These are phyloP conservation scores for Aspergillus flavus DNA, from an alignment of 2,329 filamentous ascomycete genomes.

Conservation along the genomic window DNA sequence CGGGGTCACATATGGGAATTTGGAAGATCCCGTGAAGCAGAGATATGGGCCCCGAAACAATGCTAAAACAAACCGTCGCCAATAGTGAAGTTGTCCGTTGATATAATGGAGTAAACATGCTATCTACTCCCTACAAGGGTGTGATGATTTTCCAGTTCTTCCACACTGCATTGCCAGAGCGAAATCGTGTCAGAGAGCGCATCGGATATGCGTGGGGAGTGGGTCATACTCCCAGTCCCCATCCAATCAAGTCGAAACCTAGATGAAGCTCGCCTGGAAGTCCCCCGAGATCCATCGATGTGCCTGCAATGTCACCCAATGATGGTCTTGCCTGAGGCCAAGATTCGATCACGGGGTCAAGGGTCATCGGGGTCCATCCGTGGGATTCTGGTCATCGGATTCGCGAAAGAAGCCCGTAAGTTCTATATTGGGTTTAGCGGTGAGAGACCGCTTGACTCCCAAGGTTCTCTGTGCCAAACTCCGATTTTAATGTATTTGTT, in stretches of 20 bases:
- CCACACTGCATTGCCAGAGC: neutral
- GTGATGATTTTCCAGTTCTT: neutral
- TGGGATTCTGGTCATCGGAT: neutral
- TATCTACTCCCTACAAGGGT: slow-evolving; percentile 2
- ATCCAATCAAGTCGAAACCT: slow-evolving; percentile 1
- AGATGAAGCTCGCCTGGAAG: neutral
- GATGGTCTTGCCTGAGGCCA: neutral
- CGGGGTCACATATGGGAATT: slow-evolving; percentile 6
- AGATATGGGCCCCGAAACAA: slow-evolving; percentile 6
- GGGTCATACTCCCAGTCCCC: neutral
- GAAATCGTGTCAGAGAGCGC: slow-evolving; percentile 5
- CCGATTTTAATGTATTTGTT: neutral
- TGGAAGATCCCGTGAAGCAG: neutral
- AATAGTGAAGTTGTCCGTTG: slow-evolving; percentile 3
- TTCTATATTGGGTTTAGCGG: slow-evolving; percentile 9
- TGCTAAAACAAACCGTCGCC: slow-evolving; percentile 7
- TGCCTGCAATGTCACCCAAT: slow-evolving; percentile 3
- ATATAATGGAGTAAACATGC: neutral
- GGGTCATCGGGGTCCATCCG: slow-evolving; percentile 8
- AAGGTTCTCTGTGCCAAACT: slow-evolving; percentile 8
- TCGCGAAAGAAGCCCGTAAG: neutral
- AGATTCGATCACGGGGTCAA: slow-evolving; percentile 9
- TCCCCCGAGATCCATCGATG: slow-evolving; percentile 8
- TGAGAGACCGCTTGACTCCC: slow-evolving; percentile 9
- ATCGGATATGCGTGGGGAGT: slow-evolving; percentile 1